Base-by-base conservation (phyloP, 2,329 filamentous ascomycete genomes). In the Paecilomyces dactylethromorphus region DNA sequence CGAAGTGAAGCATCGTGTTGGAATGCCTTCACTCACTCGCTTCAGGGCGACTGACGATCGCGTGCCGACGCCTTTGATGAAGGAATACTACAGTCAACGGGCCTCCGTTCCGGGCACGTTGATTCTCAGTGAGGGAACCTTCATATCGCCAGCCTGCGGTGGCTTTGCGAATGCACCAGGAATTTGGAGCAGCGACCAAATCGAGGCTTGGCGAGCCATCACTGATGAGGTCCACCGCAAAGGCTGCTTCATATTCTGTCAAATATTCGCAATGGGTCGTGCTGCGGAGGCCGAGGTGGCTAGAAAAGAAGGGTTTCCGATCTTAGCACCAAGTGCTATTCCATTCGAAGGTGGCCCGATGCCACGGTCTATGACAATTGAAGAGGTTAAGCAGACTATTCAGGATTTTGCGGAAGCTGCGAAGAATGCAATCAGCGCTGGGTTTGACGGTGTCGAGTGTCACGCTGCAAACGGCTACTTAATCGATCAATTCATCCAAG, bases 381-480 rank as follows among this genome's bases (percentile, higher is more conserved):
- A 31, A 18, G 49, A 50, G 13, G 55, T 58, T 26, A 21, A 49
- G 12, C 12, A 49, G 8, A 8, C 31, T 4, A 26, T 55, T 24
- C 33, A 22, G 3, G 56, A 50, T 7, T 58, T 50, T 11, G 56
- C 33, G 7, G 10, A 21, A 15, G 39, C 56, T 10, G 33, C 53
- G 11, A 24, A 51, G 15, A 53, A 49, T 29, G 56, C 56, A 22
- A 77, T 91, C 3, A 76, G 84, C 63, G 87, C 86, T 2, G 91
- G 90, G 0, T 83, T 92, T 56, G 90, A 95, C 69, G 81, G 86
- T 3, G 87, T 94, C 60, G 90, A 94, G 72, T 83, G 93, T 39
- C 90, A 93, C 75, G 83, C 81, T 60, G 90, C 89, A 0, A 89
- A 93, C 68, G 90, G 90, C 1, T 93, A 92, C 68, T 81, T 94